Evolutionary conservation across 2,329 filamentous ascomycete genomes (phyloP).

Genomic region (Colletotrichum karsti): DNA sequence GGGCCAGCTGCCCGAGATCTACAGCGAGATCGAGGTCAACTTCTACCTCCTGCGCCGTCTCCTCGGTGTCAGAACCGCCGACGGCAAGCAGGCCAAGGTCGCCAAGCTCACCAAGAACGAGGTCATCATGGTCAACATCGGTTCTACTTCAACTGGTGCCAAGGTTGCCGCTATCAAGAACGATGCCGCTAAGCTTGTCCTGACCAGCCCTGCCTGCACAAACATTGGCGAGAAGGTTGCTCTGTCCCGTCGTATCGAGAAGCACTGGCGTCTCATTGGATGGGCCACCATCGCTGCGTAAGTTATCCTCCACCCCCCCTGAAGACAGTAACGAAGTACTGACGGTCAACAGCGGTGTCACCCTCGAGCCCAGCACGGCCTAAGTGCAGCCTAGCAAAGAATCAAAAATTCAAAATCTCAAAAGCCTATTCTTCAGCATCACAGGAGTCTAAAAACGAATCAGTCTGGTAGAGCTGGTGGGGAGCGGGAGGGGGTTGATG

Average conservation of each 20-base stretch:
- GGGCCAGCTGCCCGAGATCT: conserved; percentile 93
- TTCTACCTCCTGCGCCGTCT: conserved; percentile 97
- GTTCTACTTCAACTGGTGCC: conserved; percentile 94
- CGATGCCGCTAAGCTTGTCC: conserved; percentile 92
- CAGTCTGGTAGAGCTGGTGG: conserved; percentile 21
- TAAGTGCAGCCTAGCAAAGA: conserved; percentile 36
- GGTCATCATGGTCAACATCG: conserved; percentile 99
- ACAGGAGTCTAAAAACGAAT: conserved; percentile 26
- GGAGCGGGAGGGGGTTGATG: not conserved
- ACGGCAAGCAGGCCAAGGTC: conserved; percentile 99
- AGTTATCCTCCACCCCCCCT: conserved; percentile 41
- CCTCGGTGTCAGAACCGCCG: conserved; percentile 95
- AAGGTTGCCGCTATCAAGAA: conserved; percentile 98
- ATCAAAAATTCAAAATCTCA: conserved; percentile 15
- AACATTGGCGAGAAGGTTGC: conserved; percentile 99
- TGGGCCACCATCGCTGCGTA: conserved; percentile 84
- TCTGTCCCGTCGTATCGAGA: conserved; percentile 94
- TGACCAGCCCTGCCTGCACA: conserved; percentile 95
- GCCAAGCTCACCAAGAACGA: conserved; percentile 98
- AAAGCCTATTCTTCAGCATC: conserved; percentile 26
- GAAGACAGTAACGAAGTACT: conserved; percentile 28
- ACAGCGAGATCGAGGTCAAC: conserved; percentile 98
- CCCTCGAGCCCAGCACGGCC: conserved; percentile 58
- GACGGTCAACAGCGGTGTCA: conserved; percentile 56
- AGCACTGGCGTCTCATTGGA: conserved; percentile 96